A percentile compares a stretch with the other conserved stretches of the same genome.
These are phyloP conservation scores for Paramecium caudatum DNA, from an alignment of 73 alveolate species.

Conservation along the genomic window DNA sequence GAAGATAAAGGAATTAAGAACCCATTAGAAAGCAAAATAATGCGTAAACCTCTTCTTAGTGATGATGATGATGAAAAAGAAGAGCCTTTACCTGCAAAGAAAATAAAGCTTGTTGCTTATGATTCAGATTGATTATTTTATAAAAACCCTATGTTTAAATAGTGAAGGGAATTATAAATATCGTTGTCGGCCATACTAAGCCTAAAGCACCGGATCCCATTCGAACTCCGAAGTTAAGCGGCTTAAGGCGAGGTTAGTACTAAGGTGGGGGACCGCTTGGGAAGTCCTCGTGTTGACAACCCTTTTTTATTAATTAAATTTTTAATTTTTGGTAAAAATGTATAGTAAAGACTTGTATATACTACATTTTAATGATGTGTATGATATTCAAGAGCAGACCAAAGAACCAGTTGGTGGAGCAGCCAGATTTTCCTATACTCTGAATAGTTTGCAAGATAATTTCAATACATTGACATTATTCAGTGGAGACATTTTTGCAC, in stretches of 20 bases:
- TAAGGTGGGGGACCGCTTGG: conserved; percentile 99
- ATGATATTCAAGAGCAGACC: conserved; percentile 3
- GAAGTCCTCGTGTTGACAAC: conserved; percentile 97
- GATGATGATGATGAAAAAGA: conserved; percentile 6
- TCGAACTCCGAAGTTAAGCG: conserved; percentile 99
- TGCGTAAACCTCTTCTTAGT: not conserved
- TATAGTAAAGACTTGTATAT: not conserved
- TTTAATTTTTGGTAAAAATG: too few species aligned
- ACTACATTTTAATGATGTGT: conserved; percentile 45
- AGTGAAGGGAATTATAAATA: not conserved
- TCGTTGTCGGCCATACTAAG: conserved; percentile 99
- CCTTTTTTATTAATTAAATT: conserved; percentile 76
- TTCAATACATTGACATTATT: conserved; percentile 78
- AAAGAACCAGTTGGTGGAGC: conserved; percentile 85
- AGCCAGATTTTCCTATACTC: conserved; percentile 81
- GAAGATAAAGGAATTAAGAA: not conserved
- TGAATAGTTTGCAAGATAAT: conserved; percentile 42
- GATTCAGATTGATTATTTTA: conserved; percentile 1
- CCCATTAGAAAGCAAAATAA: not conserved
- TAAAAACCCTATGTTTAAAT: not conserved
- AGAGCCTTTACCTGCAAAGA: not conserved
- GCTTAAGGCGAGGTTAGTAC: conserved; percentile 99
- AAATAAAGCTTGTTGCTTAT: conserved; percentile 3
- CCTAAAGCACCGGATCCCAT: conserved; percentile 99
- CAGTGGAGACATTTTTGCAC: conserved; percentile 90